These are phyloP conservation scores for Extremus antarcticus DNA, from an alignment of 495 filamentous ascomycete species.

Conservation along the genomic window DNA sequence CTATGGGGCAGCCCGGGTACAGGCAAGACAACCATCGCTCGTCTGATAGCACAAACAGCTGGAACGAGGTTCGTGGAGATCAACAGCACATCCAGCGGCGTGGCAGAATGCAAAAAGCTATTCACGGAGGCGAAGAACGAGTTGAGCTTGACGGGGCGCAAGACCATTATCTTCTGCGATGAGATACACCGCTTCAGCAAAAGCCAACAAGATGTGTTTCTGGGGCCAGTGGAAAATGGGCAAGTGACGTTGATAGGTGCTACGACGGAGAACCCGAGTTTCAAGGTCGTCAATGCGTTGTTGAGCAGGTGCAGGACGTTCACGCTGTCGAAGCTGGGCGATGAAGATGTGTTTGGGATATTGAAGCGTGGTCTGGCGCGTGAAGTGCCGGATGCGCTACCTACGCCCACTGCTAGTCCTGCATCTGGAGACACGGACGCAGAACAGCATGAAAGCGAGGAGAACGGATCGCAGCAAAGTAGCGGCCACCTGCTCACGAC, in stretches of 20 bases:
- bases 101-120: conserved; percentile 92
- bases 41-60: conserved; percentile 76
- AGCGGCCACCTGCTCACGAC: conserved; percentile 52
- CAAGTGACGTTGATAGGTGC: conserved; percentile 87
- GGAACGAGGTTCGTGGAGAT: conserved; percentile 88
- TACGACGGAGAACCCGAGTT: conserved; percentile 93
- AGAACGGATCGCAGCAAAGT: conserved; percentile 20
- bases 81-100: conserved; percentile 81
- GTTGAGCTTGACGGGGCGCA: conserved; percentile 66
- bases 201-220: conserved; percentile 86
- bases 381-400: conserved; percentile 14
- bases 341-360: conserved; percentile 60
- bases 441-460: not conserved
- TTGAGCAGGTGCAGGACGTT: conserved; percentile 86
- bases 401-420: conserved; percentile 13
- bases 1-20: conserved; percentile 88
- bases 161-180: conserved; percentile 96
- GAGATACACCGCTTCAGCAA: conserved; percentile 95
- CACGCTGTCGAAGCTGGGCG: conserved; percentile 62
- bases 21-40: conserved; percentile 92
- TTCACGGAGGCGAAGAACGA: conserved; percentile 80
- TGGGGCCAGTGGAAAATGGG: conserved; percentile 85
- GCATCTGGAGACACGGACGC: not conserved
- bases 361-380: conserved; percentile 56
- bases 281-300: conserved; percentile 83